Percentiles rank a stretch among this genome's conserved stretches.
phyloP scores from a whole-genome alignment of 768 basidiomycete species.

The Serendipita sp. region DNA sequence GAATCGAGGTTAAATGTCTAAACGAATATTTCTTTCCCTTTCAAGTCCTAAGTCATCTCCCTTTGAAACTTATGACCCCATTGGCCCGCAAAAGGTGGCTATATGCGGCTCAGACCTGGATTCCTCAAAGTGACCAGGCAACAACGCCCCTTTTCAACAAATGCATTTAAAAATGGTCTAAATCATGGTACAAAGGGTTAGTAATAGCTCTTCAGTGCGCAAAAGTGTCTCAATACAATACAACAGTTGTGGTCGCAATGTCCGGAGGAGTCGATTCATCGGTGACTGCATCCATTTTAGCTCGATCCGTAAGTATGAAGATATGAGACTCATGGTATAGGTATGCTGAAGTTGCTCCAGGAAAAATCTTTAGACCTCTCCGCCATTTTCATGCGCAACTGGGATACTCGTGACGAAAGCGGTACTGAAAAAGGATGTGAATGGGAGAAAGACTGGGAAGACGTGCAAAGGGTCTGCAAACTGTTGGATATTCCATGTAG shows the following conservation, averaged over 20 bases:
- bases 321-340: background rate
- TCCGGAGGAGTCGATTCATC: conserved; percentile 94
- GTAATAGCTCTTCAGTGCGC: background rate
- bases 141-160: background rate
- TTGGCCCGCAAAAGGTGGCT: no score
- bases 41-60: no score
- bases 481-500: conserved; percentile 55
- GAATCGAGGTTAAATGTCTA: conserved; percentile 60
- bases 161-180: background rate
- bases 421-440: conserved; percentile 73
- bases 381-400: conserved; percentile 91
- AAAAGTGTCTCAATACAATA: background rate
- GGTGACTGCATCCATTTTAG: conserved; percentile 62
- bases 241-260: conserved; percentile 75
- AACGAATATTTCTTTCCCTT: no score
- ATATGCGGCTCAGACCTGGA: background rate
- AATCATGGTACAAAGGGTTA: background rate
- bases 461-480: conserved; percentile 67
- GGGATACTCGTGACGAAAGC: conserved; percentile 76
- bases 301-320: conserved; percentile 35
- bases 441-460: conserved; percentile 92
- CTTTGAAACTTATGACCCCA: no score
- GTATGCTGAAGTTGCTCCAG: background rate
- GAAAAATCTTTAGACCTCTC: conserved; percentile 65
- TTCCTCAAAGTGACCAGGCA: background rate